Base-by-base conservation (phyloP, 2,329 filamentous ascomycete genomes). In the Calonectria henricotiae region DNA sequence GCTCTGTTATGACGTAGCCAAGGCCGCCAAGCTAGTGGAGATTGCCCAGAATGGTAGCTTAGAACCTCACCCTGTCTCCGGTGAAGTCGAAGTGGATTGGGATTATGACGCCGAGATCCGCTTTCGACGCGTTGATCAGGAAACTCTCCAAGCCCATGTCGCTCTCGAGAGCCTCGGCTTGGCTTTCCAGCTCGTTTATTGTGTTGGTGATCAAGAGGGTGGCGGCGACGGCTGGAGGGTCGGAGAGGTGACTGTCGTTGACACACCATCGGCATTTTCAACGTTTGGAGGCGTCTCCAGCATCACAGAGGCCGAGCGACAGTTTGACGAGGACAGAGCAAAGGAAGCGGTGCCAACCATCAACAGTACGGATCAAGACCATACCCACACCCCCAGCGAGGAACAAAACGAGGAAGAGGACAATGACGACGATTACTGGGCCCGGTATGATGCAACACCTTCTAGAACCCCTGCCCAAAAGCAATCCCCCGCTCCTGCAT, bases 341-440 rank as follows among this genome's bases (percentile, higher is more conserved):
- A 74, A 79, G 32, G 79, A 76, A 39, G 67, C 68, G 17, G 65
- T 65, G 25, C 43, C 62, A 15, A 72, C 70, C 37, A n/a, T 67
- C 69, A 73, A 76, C 43, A 44, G 60, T 47, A 30, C 69, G 25
- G 73, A 62, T 41, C 62, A 73, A 23, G 64, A 58, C 13, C 47
- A 35, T 8, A 41, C 74, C 8, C 65, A 78, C 25, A 68, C 71
- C 47, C 65, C 71, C 23, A 39, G 74, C 15, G 65, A 65, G 1
- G 69, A 71, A 23, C 70, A 72, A 12, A 77, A 79, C 0, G 83
- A 87, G 1, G 89, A 91, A 0, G 90, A 90, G 0, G 91, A 93
- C 25, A 92, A 93, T 37, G 92, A 94, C 71, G 92, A 94, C 73
- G 91, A 91, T 75, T 96, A 96, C 81, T 96, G 93, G 93, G 92